A percentile compares a stretch with the other conserved stretches of the same genome.
Conservation (phyloP, 1,284 basidiomycete genomes). For the Rhizoctonia solani region DNA sequence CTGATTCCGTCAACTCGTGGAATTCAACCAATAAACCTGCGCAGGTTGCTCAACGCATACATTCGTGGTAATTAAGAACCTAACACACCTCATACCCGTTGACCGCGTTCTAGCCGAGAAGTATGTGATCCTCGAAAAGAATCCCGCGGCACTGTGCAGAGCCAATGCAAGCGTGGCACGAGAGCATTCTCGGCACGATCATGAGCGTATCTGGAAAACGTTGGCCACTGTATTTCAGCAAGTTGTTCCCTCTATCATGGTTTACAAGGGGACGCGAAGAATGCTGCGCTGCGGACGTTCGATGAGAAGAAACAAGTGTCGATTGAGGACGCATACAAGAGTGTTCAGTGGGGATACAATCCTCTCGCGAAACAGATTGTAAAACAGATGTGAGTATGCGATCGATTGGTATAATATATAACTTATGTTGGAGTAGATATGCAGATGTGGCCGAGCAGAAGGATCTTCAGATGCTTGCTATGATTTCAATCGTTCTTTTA, state of each 20-base stretch:
- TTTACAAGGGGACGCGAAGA: constrained; percentile 9
- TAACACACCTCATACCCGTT: constrained; percentile 18
- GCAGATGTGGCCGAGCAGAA: constrained; percentile 27
- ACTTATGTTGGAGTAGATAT: constrained; percentile 21
- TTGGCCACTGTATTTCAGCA: constrained; percentile 24
- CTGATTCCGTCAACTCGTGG: constrained; percentile 26
- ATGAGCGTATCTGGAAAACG: constrained; percentile 36
- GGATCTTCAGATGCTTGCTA: constrained; percentile 39
- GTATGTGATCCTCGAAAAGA: constrained; percentile 29
- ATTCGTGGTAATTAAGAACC: constrained; percentile 35
- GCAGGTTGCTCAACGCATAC: constrained; percentile 22
- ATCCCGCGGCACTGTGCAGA: constrained; percentile 35
- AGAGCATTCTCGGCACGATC: constrained; percentile 34
- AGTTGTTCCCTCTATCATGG: constrained; percentile 30
- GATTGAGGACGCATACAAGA: constrained; percentile 25
- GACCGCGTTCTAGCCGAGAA: constrained; percentile 30
- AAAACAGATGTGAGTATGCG: constrained; percentile 26
- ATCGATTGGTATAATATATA: background rate
- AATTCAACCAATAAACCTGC: constrained; percentile 32
- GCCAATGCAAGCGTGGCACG: constrained; percentile 34
- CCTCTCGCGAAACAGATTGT: constrained; percentile 30
- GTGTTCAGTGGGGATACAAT: constrained; percentile 37
- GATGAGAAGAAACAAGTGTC: constrained; percentile 12
- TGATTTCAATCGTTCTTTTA: constrained; percentile 37
- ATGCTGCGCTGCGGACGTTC: background rate